Percentiles rank a stretch among this genome's conserved stretches.
Conservation (phyloP, 306 rosid species). For the Dryas drummondii region DNA sequence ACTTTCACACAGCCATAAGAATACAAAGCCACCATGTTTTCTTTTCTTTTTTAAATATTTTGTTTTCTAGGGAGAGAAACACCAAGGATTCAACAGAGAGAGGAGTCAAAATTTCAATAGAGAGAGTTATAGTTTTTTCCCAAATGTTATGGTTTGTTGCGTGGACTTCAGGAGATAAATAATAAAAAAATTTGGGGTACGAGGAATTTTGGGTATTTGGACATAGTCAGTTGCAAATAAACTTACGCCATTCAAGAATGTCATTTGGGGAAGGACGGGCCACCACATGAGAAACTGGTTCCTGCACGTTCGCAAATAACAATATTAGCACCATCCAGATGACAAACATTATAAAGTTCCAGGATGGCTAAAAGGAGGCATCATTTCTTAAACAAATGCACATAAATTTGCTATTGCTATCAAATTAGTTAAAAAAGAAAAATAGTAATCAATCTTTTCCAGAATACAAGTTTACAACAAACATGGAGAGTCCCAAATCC, state of each 20-base stretch:
- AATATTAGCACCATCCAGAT: slow-evolving; percentile 28
- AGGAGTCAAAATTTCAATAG: no score
- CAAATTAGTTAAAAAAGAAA: slow-evolving; percentile 1
- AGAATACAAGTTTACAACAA: background rate
- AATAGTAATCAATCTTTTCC: background rate
- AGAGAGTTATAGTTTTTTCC: no score
- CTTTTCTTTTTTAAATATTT: no score
- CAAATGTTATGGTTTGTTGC: no score
- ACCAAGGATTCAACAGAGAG: no score
- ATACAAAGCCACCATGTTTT: no score
- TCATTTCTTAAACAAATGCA: background rate
- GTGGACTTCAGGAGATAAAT: no score
- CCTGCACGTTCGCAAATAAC: slow-evolving; percentile 48
- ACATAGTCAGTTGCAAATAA: slow-evolving; percentile 7
- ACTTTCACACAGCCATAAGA: no score
- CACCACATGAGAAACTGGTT: slow-evolving; percentile 96
- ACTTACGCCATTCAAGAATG: slow-evolving; percentile 99
- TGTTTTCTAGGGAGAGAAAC: no score
- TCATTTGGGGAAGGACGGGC: slow-evolving; percentile 93
- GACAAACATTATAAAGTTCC: slow-evolving; percentile 4
- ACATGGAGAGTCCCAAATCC: background rate
- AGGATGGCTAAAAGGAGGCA: slow-evolving; percentile 2
- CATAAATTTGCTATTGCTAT: slow-evolving; percentile 7
- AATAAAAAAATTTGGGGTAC: no score
- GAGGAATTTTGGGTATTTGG: no score